These are phyloP conservation scores for Phaeosphaeria sp. DNA, from an alignment of 2,329 filamentous ascomycete species.

Conservation along the genomic window DNA sequence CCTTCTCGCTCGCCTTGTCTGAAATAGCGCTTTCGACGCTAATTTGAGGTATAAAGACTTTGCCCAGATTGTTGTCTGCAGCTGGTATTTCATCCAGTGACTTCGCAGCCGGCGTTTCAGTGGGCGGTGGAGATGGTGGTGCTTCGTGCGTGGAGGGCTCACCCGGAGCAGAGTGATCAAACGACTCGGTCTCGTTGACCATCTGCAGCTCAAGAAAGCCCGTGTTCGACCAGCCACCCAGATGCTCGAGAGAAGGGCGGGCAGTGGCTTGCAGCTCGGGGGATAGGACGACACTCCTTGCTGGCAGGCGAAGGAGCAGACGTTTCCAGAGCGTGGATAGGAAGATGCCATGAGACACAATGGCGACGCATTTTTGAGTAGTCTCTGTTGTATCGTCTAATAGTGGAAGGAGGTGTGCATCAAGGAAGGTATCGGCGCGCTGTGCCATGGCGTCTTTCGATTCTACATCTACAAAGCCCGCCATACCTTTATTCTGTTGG, in stretches of 20 bases:
- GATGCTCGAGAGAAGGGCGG: conserved; percentile 56
- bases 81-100: background rate
- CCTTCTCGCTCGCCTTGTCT: background rate
- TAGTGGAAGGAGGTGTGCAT: conserved; percentile 66
- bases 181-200: conserved; percentile 4
- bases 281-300: conserved; percentile 53
- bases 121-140: conserved; percentile 1
- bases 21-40: background rate
- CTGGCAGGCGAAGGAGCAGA: conserved; percentile 63
- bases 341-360: conserved; percentile 86
- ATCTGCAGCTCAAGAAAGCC: conserved; percentile 63
- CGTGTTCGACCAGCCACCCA: conserved; percentile 70
- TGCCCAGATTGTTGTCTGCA: conserved; percentile 1
- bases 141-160: background rate
- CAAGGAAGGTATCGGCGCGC: conserved; percentile 71
- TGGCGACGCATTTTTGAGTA: conserved; percentile 58
- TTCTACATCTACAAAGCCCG: conserved; percentile 67
- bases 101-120: conserved; percentile 1
- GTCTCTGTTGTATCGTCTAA: conserved; percentile 44
- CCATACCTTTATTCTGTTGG: conserved; percentile 48
- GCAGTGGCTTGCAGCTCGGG: conserved; percentile 50
- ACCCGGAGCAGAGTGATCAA: background rate
- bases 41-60: background rate
- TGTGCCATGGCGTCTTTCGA: conserved; percentile 69
- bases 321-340: conserved; percentile 72